These are phyloP conservation scores for Fusarium sp. DNA, from an alignment of 2,329 filamentous ascomycete species.

Conservation along the genomic window DNA sequence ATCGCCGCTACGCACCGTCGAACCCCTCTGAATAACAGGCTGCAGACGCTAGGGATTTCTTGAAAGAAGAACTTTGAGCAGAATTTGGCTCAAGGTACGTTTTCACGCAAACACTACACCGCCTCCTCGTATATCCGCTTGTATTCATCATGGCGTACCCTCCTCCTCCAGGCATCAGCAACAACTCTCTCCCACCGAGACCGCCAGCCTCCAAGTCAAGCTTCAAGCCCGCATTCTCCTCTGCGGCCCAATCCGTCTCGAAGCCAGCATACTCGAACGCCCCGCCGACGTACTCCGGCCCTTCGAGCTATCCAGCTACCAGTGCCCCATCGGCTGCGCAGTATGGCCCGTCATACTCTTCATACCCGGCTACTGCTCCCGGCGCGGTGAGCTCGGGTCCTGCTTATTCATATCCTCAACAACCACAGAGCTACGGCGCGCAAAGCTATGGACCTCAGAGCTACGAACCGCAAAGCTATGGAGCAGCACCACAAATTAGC, in stretches of 20 bases:
- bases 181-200: slow-evolving; percentile 74
- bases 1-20: not conserved
- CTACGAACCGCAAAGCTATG: slow-evolving; percentile 51
- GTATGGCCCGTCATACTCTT: slow-evolving; percentile 58
- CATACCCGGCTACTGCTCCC: slow-evolving; percentile 49
- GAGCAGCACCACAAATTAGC: slow-evolving; percentile 73
- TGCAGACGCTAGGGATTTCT: slow-evolving; percentile 14
- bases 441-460: slow-evolving; percentile 40
- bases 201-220: slow-evolving; percentile 70
- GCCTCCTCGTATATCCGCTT: slow-evolving; percentile 39
- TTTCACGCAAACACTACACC: slow-evolving; percentile 41
- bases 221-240: slow-evolving; percentile 63
- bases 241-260: slow-evolving; percentile 50
- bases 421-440: slow-evolving; percentile 51
- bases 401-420: slow-evolving; percentile 44
- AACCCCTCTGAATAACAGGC: not conserved
- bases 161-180: slow-evolving; percentile 78
- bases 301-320: slow-evolving; percentile 50
- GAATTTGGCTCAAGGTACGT: slow-evolving; percentile 64
- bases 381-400: slow-evolving; percentile 44
- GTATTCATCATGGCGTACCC: slow-evolving; percentile 87
- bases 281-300: slow-evolving; percentile 42
- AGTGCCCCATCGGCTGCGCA: slow-evolving; percentile 50
- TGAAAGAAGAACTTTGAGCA: slow-evolving; percentile 50
- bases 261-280: slow-evolving; percentile 52